Evolutionary conservation across 2,329 filamentous ascomycete species (phyloP).

Genomic region (Ophiostoma angusticollis): DNA sequence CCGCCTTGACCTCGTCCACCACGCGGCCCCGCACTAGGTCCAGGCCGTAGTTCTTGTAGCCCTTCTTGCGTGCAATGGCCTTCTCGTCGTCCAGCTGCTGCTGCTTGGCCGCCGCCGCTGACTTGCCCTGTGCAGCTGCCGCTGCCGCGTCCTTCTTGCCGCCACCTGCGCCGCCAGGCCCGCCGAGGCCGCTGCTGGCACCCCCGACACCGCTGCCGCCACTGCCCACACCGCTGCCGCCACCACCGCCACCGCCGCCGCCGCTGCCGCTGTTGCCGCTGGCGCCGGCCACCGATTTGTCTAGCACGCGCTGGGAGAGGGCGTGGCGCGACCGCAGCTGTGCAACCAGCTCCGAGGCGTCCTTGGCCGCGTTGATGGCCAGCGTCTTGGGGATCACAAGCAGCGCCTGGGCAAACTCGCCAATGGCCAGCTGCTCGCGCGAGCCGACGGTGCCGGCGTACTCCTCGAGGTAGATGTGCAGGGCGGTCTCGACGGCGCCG

Average conservation of each 20-base stretch:
- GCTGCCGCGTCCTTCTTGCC: constrained; percentile 1
- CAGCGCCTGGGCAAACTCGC: constrained; percentile 89
- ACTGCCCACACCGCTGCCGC: background rate
- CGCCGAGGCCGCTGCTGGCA: background rate
- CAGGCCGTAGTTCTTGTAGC: constrained; percentile 96
- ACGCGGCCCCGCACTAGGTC: constrained; percentile 84
- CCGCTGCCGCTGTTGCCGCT: background rate
- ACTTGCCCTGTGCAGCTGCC: background rate
- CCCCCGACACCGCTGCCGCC: background rate
- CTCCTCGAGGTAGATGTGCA: constrained; percentile 98
- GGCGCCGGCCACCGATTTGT: constrained; percentile 28
- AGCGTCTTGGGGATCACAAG: constrained; percentile 93
- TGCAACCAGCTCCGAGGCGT: constrained; percentile 86
- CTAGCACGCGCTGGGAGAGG: constrained; percentile 79
- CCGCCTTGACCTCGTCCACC: constrained; percentile 84
- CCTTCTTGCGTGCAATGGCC: constrained; percentile 82
- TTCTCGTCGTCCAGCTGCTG: constrained; percentile 60
- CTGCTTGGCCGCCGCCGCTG: constrained; percentile 24
- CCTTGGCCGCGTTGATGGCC: constrained; percentile 93
- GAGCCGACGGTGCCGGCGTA: constrained; percentile 96
- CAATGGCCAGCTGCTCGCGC: constrained; percentile 93
- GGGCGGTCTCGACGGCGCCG: constrained; percentile 92
- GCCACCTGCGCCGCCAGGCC: background rate
- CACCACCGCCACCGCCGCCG: background rate
- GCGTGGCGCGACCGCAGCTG: constrained; percentile 91